A percentile compares a stretch with the other conserved stretches of the same genome.
phyloP scores from a whole-genome alignment of 768 basidiomycete species.

The Leucosporidium creatinivorum region DNA sequence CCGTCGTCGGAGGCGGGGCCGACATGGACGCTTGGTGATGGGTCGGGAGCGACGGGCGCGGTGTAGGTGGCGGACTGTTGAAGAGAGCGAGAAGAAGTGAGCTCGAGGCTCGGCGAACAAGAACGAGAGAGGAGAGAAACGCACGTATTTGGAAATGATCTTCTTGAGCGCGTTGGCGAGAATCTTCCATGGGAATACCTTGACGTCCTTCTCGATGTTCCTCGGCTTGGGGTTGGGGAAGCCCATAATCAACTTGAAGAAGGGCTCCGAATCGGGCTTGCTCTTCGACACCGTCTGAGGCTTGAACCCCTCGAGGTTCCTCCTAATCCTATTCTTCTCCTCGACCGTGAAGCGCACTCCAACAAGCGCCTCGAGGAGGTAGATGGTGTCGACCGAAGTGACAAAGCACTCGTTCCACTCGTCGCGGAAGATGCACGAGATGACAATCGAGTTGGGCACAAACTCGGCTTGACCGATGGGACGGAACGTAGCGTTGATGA shows the following conservation, averaged over 20 bases:
- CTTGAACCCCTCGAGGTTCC: slow-evolving; percentile 86
- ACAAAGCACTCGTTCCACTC: slow-evolving; percentile 70
- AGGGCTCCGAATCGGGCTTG: slow-evolving; percentile 67
- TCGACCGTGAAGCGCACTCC: slow-evolving; percentile 77
- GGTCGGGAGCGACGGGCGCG: background rate
- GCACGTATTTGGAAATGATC: slow-evolving; percentile 46
- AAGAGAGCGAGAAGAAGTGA: background rate
- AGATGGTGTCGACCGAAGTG: slow-evolving; percentile 93
- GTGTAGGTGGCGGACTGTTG: slow-evolving; percentile 3
- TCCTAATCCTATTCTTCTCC: slow-evolving; percentile 91
- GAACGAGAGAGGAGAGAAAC: background rate
- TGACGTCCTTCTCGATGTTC: slow-evolving; percentile 93
- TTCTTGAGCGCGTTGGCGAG: slow-evolving; percentile 45
- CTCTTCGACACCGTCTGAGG: slow-evolving; percentile 86
- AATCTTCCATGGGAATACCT: slow-evolving; percentile 49
- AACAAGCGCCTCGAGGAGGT: slow-evolving; percentile 72
- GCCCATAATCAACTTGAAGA: slow-evolving; percentile 94
- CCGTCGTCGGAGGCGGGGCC: too few relatives aligned
- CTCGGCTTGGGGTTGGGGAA: slow-evolving; percentile 87
- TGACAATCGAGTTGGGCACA: slow-evolving; percentile 64
- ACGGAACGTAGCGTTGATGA: slow-evolving; percentile 70
- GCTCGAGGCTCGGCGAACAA: background rate
- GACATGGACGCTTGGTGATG: background rate
- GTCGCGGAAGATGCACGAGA: slow-evolving; percentile 88
- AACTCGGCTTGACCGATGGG: slow-evolving; percentile 68